These are phyloP conservation scores for Nicotiana benthamiana DNA, from an alignment of 257 asterid species.

Conservation along the genomic window DNA sequence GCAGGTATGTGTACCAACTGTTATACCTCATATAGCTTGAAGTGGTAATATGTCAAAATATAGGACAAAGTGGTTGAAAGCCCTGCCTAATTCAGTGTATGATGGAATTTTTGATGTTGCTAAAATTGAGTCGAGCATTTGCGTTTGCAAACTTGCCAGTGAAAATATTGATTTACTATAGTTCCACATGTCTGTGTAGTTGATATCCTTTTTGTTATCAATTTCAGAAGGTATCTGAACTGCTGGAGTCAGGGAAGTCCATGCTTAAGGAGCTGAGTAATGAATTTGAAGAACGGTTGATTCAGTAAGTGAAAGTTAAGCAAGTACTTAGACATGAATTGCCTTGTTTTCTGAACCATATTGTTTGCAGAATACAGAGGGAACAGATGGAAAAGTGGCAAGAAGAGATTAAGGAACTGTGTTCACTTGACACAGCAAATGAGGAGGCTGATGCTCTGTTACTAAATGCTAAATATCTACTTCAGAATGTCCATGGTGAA, in stretches of 20 bases:
- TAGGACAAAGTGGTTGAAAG: neutral
- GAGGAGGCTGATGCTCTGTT: conserved; percentile 54
- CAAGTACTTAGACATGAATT: neutral
- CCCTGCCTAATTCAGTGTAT: neutral
- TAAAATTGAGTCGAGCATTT: neutral
- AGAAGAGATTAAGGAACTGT: conserved; percentile 74
- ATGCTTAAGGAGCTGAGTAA: conserved; percentile 63
- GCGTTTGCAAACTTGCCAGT: too few species aligned
- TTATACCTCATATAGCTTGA: neutral
- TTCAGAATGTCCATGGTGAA: conserved; percentile 46
- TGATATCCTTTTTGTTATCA: neutral
- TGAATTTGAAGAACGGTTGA: conserved; percentile 70
- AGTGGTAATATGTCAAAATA: neutral
- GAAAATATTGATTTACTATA: neutral
- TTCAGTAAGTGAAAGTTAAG: conserved; percentile 41
- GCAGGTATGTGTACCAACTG: conserved; percentile 33
- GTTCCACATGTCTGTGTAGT: neutral
- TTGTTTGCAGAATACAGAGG: conserved; percentile 54
- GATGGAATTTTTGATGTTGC: neutral
- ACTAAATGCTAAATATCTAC: conserved; percentile 48
- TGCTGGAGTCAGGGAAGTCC: conserved; percentile 77
- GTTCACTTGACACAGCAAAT: conserved; percentile 57
- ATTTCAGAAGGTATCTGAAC: conserved; percentile 58
- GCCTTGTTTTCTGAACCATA: conserved; percentile 4
- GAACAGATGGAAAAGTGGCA: conserved; percentile 83